Evolutionary conservation across 768 basidiomycete genomes (phyloP).

Genomic region (Udeniomyces megalosporus): DNA sequence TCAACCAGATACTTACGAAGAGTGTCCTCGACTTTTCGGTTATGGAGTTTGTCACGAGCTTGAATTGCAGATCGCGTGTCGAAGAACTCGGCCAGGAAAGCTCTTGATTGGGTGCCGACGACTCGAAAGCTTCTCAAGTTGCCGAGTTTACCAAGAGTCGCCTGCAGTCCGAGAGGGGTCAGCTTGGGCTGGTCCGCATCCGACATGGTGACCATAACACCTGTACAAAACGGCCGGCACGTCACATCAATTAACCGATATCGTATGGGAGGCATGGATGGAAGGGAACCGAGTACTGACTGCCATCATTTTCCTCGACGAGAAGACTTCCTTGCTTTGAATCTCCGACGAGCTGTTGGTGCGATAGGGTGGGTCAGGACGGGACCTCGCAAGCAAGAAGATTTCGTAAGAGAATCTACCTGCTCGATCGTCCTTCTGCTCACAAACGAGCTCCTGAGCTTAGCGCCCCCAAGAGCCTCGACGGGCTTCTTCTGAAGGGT

Average conservation of each 20-base stretch:
- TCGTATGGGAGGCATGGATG: too few relatives aligned
- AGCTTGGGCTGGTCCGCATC: background rate
- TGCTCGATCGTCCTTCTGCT: background rate
- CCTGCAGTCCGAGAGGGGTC: background rate
- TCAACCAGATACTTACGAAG: background rate
- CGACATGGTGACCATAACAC: constrained; percentile 2
- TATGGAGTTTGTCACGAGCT: background rate
- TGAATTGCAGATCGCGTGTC: background rate
- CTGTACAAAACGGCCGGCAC: background rate
- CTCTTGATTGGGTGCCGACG: background rate
- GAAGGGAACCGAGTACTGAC: too few relatives aligned
- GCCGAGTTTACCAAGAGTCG: background rate
- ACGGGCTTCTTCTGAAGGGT: background rate
- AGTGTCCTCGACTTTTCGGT: constrained; percentile 1
- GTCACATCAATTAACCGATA: too few relatives aligned
- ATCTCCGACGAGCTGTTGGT: background rate
- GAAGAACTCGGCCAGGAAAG: constrained; percentile 7
- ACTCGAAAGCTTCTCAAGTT: background rate
- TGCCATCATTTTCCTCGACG: background rate
- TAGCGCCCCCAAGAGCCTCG: background rate
- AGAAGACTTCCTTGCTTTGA: background rate
- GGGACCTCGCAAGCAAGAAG: background rate
- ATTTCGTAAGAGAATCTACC: background rate
- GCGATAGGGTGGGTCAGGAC: background rate
- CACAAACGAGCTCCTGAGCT: constrained; percentile 1